phyloP scores from a whole-genome alignment of 2,329 filamentous ascomycete genomes.

The Aschersonia sp. region DNA sequence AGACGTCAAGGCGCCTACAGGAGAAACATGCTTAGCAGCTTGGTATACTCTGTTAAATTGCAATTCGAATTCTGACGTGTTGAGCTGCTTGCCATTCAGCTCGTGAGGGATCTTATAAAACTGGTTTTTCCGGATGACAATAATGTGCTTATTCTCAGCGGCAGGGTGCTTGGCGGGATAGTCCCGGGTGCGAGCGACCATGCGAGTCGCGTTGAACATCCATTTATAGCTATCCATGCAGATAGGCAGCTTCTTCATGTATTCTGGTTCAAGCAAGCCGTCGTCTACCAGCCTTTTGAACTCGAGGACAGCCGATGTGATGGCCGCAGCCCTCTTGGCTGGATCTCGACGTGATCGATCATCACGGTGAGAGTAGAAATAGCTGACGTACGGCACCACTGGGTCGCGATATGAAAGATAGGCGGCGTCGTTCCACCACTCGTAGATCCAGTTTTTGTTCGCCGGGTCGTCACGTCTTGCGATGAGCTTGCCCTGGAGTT shows the following conservation, averaged over 20 bases:
- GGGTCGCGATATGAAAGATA: constrained; percentile 92
- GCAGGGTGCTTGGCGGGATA: constrained; percentile 68
- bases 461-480: constrained; percentile 68
- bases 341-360: constrained; percentile 80
- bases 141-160: constrained; percentile 69
- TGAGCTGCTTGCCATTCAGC: constrained; percentile 71
- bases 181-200: constrained; percentile 71
- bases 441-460: constrained; percentile 83
- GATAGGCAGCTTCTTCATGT: constrained; percentile 95
- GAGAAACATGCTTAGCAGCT: constrained; percentile 52
- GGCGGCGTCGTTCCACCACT: constrained; percentile 96
- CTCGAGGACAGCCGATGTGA: constrained; percentile 71
- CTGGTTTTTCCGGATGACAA: constrained; percentile 88
- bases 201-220: constrained; percentile 94
- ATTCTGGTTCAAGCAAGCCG: constrained; percentile 81
- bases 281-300: constrained; percentile 89
- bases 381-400: constrained; percentile 94
- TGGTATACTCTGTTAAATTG: constrained; percentile 81
- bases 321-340: constrained; percentile 81
- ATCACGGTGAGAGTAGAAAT: constrained; percentile 98
- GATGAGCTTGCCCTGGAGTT: constrained; percentile 76
- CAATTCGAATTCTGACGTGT: constrained; percentile 74
- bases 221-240: constrained; percentile 98
- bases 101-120: constrained; percentile 89
- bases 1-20: constrained; percentile 74